These are phyloP conservation scores for Aspergillus haitiensis DNA, from an alignment of 495 filamentous ascomycete genomes.

Conservation along the genomic window DNA sequence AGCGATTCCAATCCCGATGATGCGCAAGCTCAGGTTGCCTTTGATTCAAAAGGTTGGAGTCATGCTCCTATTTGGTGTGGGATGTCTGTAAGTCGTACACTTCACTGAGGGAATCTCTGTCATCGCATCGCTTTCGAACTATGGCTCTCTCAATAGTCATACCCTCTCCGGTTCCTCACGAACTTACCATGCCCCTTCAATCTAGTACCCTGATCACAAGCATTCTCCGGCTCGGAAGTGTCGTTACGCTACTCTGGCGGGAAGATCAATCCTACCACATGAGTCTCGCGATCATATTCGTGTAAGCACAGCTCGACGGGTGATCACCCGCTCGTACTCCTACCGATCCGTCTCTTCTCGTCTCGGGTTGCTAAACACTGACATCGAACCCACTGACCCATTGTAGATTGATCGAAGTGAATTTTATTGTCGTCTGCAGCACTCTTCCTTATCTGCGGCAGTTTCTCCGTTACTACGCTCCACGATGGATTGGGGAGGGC, in stretches of 20 bases:
- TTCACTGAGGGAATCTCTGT: not conserved
- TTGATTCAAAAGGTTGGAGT: constrained; percentile 27
- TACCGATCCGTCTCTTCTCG: no score
- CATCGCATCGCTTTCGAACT: no score
- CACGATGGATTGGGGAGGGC: constrained; percentile 21
- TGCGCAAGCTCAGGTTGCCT: constrained; percentile 27
- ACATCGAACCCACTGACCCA: not conserved
- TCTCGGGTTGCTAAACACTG: not conserved
- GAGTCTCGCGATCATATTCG: constrained; percentile 20
- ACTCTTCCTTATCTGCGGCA: constrained; percentile 29
- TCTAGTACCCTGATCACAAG: constrained; percentile 30
- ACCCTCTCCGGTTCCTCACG: no score
- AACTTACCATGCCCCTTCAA: not conserved
- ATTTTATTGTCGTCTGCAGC: constrained; percentile 32
- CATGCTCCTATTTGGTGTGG: constrained; percentile 28
- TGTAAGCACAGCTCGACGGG: constrained; percentile 16
- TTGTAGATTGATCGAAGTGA: constrained; percentile 30
- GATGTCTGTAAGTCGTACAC: constrained; percentile 27
- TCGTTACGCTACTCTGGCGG: constrained; percentile 20
- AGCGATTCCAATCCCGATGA: constrained; percentile 34
- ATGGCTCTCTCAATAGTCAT: no score
- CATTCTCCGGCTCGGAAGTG: constrained; percentile 28
- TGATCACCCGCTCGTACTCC: no score
- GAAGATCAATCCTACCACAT: constrained; percentile 26
- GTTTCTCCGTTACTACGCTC: constrained; percentile 26